Conservation (phyloP, 495 filamentous ascomycete species). For the Beverwykella pulmonaria region DNA sequence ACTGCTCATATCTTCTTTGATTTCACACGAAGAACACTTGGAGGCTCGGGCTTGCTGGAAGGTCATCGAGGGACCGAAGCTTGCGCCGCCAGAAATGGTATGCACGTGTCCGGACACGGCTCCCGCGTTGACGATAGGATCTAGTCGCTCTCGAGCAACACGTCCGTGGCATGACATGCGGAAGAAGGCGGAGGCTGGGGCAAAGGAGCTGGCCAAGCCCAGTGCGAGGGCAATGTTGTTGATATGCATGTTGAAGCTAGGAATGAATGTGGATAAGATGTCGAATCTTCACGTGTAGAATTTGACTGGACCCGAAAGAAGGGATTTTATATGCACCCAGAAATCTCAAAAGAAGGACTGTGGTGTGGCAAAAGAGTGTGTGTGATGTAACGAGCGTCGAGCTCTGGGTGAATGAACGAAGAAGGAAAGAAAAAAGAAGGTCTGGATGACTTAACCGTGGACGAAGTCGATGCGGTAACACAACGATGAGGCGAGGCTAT, state of each 20-base stretch:
- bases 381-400: constrained; percentile 7
- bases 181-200: constrained; percentile 44
- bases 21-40: constrained; percentile 66
- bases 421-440: constrained; percentile 10
- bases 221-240: constrained; percentile 21
- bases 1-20: constrained; percentile 53
- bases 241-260: constrained; percentile 19
- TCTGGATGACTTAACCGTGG: constrained; percentile 5
- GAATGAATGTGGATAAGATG: not conserved
- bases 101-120: constrained; percentile 68
- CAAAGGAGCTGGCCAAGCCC: constrained; percentile 30
- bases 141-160: constrained; percentile 63
- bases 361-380: constrained; percentile 5
- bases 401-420: constrained; percentile 9
- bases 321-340: constrained; percentile 1
- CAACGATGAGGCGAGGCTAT: not conserved
- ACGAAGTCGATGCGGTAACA: not conserved
- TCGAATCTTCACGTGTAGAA: not conserved
- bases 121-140: constrained; percentile 70
- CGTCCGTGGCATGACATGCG: constrained; percentile 44
- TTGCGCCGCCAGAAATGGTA: constrained; percentile 72
- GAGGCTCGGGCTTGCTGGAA: constrained; percentile 61
- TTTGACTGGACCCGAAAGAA: not conserved
- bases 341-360: constrained; percentile 14
- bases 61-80: constrained; percentile 65